Evolutionary conservation across 164 flowering plant genomes (phyloP), one percentile per base, ranked within the genome.

Genomic region (Sedum album): DNA sequence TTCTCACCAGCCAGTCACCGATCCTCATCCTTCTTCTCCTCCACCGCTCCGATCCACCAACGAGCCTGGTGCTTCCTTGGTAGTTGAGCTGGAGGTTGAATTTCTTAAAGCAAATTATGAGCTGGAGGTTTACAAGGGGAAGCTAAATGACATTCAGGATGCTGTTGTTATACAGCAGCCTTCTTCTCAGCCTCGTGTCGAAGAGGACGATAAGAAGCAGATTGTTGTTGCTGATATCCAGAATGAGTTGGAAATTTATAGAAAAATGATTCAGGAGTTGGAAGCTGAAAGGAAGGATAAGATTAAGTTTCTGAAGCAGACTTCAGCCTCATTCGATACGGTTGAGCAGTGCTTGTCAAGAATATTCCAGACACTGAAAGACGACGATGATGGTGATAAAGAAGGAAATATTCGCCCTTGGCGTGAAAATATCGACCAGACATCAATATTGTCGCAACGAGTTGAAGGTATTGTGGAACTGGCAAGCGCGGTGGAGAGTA

Each of bases 311-410:
- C 60, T 79, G 14, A 28, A 36, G 7, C 35, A 64, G 60, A 68
- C 57, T 31, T 69, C 70, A 72, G 75, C 74, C 39, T 68, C 67
- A 15, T 28, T 80, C 0, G 28, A 65, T 9, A 44, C 70, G 1
- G 66, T 76, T 53, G 76, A 81, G 75, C 83, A 80, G 55, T 36
- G 76, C 39, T 68, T 88, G 68, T 35, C 28, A 41, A 76, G 78
- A 66, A 48, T 79, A 6, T 62, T 80, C 1, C 83, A 80, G 20
- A 71, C 67, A 60, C 57, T 82, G 18, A 77, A 68, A 17, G 82
- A 66, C 35, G 86, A 73, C 13, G 76, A 74, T 42, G 53, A 51
- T 35, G 38, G 7, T 35, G 38, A 35, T 35, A 35, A 35, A 0
- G 73, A 31, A 41, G 72, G 67, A 55, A 73, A 20, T 2, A 74